These are phyloP conservation scores for Dimargaris verticillata DNA, from an alignment of 192 early-diverging fungal genomes.

Conservation along the genomic window DNA sequence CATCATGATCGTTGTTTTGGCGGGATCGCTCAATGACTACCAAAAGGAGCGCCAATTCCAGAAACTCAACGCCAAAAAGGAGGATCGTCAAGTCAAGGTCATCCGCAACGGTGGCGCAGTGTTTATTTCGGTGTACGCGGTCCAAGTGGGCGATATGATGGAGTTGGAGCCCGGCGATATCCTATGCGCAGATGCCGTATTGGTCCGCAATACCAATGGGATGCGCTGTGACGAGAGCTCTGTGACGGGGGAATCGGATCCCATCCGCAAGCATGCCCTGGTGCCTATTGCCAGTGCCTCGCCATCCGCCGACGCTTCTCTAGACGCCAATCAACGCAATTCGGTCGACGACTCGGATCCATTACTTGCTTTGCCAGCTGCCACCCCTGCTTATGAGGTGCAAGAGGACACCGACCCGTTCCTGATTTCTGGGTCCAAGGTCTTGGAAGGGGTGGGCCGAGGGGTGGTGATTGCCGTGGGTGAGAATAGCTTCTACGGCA, in stretches of 20 bases:
- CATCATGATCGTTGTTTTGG: slow-evolving; percentile 57
- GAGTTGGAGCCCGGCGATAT: slow-evolving; percentile 85
- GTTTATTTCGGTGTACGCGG: slow-evolving; percentile 55
- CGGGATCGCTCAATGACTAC: slow-evolving; percentile 66
- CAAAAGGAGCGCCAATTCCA: slow-evolving; percentile 78
- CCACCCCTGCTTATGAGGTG: too few relatives aligned
- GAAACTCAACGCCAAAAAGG: slow-evolving; percentile 72
- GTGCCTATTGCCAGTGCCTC: slow-evolving; percentile 29
- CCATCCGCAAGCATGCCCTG: slow-evolving; percentile 57
- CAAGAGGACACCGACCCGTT: slow-evolving; percentile 48
- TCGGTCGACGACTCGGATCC: too few relatives aligned
- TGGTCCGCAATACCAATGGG: slow-evolving; percentile 56
- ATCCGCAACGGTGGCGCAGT: slow-evolving; percentile 49
- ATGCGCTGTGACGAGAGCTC: slow-evolving; percentile 82
- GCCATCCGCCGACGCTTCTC: slow-evolving; percentile 9
- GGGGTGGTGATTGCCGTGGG: slow-evolving; percentile 80
- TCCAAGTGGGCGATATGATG: slow-evolving; percentile 84
- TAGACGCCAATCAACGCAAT: too few relatives aligned
- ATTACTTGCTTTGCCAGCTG: too few relatives aligned
- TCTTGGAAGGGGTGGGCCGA: slow-evolving; percentile 72
- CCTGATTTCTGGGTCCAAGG: slow-evolving; percentile 83
- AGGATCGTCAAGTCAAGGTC: slow-evolving; percentile 59
- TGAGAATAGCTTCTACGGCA: slow-evolving; percentile 72
- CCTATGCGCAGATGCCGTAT: slow-evolving; percentile 77
- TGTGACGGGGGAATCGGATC: slow-evolving; percentile 87